phyloP scores from a whole-genome alignment of 129 eudicot species.

The Logfia minima region DNA sequence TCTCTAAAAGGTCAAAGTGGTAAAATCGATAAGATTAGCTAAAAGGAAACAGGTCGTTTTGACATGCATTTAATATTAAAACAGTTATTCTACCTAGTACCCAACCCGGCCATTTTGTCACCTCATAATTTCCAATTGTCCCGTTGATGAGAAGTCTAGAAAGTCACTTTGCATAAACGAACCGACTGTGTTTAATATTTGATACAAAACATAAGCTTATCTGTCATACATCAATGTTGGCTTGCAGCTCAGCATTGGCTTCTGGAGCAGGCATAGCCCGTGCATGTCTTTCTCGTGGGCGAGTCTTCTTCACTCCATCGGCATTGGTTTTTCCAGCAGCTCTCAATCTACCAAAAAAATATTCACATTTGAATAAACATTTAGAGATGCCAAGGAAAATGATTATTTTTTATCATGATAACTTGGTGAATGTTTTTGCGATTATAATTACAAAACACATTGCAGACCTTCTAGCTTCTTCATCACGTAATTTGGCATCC shows the following conservation, averaged over 20 bases:
- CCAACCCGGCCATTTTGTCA: neutral
- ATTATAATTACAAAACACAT: neutral
- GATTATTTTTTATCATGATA: neutral
- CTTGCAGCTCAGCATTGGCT: constrained; percentile 87
- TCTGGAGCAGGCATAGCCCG: constrained; percentile 83
- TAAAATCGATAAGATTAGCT: neutral
- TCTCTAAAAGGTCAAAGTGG: neutral
- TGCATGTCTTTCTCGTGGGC: constrained; percentile 59
- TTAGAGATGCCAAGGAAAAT: neutral
- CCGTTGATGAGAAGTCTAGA: neutral
- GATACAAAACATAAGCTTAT: constrained; percentile 10
- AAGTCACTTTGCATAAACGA: neutral
- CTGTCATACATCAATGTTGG: constrained; percentile 77
- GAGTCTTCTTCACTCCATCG: constrained; percentile 60
- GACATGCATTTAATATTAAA: too few species aligned
- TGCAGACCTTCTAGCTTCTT: constrained; percentile 80
- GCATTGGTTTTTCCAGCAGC: constrained; percentile 66
- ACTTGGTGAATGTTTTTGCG: constrained; percentile 4
- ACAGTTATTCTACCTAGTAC: neutral
- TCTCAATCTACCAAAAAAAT: constrained; percentile 51
- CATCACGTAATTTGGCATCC: constrained; percentile 94
- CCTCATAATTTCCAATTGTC: neutral
- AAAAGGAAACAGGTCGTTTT: neutral
- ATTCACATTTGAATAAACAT: neutral
- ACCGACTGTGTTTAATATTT: neutral